Base-by-base conservation (phyloP, 2,329 filamentous ascomycete genomes). In the Nothophoma quercina region DNA sequence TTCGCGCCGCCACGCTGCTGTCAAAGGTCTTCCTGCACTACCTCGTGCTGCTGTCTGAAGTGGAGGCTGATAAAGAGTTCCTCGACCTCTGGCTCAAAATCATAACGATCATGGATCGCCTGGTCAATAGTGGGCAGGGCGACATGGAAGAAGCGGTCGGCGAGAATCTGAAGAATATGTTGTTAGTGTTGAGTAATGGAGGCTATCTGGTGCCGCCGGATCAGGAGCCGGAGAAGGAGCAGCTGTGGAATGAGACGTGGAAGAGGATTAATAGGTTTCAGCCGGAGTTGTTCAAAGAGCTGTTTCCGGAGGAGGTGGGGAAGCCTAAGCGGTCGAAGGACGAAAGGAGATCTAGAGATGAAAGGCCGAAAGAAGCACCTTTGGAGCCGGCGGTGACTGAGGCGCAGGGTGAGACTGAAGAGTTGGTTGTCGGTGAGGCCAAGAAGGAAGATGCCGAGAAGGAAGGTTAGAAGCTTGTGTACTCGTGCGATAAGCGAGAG, bases 11-110 rank as follows among this genome's bases (percentile, higher is more conserved):
- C 1, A 96, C 91, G 8, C 79, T 99, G 41, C 82, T 99, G 12
- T 96, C 91, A 79, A 97, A 96, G 74, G 93, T 97, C 2, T 99
- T 97, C 76, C 76, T 99, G 55, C 93, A 96, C 72, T 98, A 97
- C 72, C 81, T 98, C 3, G 90, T 93, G 2, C 80, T 93, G 29
- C 81, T 97, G 22, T 89, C 88, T 4, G 88, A 91, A 62, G 93
- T 91, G 85, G 89, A 93, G 18, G 87, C 91, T 59, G 93, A 90
- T 85, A 89, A 93, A 18, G 91, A 91, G 16, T 91, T 98, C 86
- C 78, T 96, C 30, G 90, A 95, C 69, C 81, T 98, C 9, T 99
- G 95, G 95, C 78, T 95, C 36, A 88, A 88, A 73, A 96, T 98
- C 48, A 84, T 98, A 60, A 91, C 93, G 63, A 90, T 97, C 46